Conservation (phyloP, 1,284 basidiomycete species). For the Fomitiporia mediterranea region DNA sequence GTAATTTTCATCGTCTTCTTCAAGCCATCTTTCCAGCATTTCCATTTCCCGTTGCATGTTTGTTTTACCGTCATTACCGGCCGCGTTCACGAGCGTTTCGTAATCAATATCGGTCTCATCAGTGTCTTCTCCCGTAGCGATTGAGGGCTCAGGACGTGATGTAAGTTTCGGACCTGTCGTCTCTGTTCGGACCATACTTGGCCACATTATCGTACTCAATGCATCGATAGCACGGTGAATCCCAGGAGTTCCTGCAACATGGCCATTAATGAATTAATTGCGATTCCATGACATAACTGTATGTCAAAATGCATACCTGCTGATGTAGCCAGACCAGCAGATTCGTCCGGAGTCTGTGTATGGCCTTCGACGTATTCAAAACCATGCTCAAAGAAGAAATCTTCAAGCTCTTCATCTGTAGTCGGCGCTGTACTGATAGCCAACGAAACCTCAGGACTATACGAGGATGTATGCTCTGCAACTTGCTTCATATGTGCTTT, state of each 20-base stretch:
- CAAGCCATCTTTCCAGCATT: conserved; percentile 58
- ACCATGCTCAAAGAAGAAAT: conserved; percentile 57
- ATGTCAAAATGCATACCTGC: conserved; percentile 4
- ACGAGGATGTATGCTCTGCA: conserved; percentile 40
- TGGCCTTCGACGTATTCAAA: conserved; percentile 66
- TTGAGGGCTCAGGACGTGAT: neutral
- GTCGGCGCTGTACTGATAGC: conserved; percentile 41
- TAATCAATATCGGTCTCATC: conserved; percentile 12
- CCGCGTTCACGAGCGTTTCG: conserved; percentile 23
- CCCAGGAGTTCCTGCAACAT: conserved; percentile 41
- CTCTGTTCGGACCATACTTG: conserved; percentile 52
- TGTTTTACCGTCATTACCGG: conserved; percentile 4
- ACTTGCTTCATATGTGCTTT: conserved; percentile 48
- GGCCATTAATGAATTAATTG: conserved; percentile 7
- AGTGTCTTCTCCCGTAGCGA: neutral
- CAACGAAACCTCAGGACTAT: conserved; percentile 64
- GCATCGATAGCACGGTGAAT: conserved; percentile 70
- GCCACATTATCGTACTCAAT: conserved; percentile 82
- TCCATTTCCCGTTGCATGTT: conserved; percentile 40
- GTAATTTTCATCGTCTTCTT: conserved; percentile 29
- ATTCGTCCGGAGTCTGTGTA: neutral
- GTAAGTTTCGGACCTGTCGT: conserved; percentile 19
- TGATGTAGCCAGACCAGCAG: conserved; percentile 3
- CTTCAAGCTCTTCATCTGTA: conserved; percentile 50
- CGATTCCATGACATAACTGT: neutral